Base-by-base conservation (phyloP, 768 basidiomycete species). In the Kwoniella newhampshirensis region DNA sequence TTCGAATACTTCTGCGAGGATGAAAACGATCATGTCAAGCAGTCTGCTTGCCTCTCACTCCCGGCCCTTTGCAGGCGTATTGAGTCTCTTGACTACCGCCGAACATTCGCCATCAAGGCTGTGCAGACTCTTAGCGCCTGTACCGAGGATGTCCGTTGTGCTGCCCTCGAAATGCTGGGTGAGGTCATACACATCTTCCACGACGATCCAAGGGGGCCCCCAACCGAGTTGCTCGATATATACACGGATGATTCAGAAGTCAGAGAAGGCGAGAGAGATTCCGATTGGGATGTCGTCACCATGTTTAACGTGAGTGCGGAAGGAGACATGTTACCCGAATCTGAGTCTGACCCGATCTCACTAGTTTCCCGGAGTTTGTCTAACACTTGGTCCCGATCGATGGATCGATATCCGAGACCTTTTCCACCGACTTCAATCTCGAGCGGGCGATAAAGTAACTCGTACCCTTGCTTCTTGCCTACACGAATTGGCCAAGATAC, bases 151-250 rank as follows among this genome's bases (percentile, higher is more conserved):
- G 91, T 96, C 23, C 86, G 89, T 20, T 82, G 83, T 15, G 89
- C 88, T 3, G 85, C 87, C 2, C 81, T 94, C 28, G 92, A 96
- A 71, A 82, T 89, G 20, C 81, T 96, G 4, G 93, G 92, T 1
- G 92, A 96, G 76, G 85, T 94, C 32, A 81, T 96, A 54, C 84
- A 88, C 72, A 84, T 88, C 12, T 97, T 97, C 75, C 81, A 83
- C 54, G 78, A 82, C 32, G 77, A 80, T 57, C 61, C 70, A 0
- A 81, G 84, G 49, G 81, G 82, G 2, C 88, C 88, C 9, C 93
- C 93, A 2, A 71, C 80, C 21, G 83, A 88, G 68, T 81, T 96
- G 1, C 67, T 96, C 6, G 79, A 82, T 18, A 80, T 92, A 46
- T 97, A 91, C 77, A 79, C 92, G 35, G 90, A 88, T 40, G 57